Evolutionary conservation across 805 yeast genomes (phyloP).

Genomic region (Blastobotrys chiropterorum): DNA sequence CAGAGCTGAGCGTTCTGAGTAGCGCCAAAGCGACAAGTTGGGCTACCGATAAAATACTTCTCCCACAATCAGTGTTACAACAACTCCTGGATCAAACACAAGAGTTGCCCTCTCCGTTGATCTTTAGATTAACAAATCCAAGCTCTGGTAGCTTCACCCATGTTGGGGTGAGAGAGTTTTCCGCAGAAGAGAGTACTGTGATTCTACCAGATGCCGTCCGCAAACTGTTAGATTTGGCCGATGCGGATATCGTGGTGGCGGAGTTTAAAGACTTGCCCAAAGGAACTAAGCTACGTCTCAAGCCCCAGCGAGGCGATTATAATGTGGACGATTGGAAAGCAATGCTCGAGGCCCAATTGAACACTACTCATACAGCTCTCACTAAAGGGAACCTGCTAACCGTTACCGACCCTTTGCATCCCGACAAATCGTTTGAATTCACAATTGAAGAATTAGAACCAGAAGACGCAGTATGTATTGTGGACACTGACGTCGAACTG

Average conservation of each 20-base stretch:
- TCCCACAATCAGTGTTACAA: slow-evolving; percentile 30
- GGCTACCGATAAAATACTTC: slow-evolving; percentile 29
- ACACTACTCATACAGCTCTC: slow-evolving; percentile 44
- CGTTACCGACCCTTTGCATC: slow-evolving; percentile 27
- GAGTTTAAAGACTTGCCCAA: slow-evolving; percentile 36
- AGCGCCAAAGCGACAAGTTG: neutral
- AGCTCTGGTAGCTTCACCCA: slow-evolving; percentile 24
- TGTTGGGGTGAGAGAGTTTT: slow-evolving; percentile 46
- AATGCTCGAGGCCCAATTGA: slow-evolving; percentile 46
- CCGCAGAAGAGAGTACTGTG: slow-evolving; percentile 35
- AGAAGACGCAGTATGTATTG: slow-evolving; percentile 41
- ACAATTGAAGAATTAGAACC: slow-evolving; percentile 38
- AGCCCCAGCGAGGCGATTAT: slow-evolving; percentile 28
- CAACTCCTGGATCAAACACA: slow-evolving; percentile 22
- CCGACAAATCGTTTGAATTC: slow-evolving; percentile 22
- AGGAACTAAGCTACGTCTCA: slow-evolving; percentile 41
- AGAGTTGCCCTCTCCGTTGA: slow-evolving; percentile 34
- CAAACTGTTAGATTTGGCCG: slow-evolving; percentile 24
- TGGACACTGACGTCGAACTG: slow-evolving; percentile 51
- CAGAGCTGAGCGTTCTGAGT: neutral
- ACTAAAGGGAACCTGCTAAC: slow-evolving; percentile 36
- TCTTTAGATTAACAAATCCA: slow-evolving; percentile 28
- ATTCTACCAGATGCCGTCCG: slow-evolving; percentile 35
- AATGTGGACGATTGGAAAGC: slow-evolving; percentile 44
- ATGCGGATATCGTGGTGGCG: slow-evolving; percentile 18